phyloP scores from a whole-genome alignment of 768 basidiomycete genomes.

The Hypholoma fasciculare region DNA sequence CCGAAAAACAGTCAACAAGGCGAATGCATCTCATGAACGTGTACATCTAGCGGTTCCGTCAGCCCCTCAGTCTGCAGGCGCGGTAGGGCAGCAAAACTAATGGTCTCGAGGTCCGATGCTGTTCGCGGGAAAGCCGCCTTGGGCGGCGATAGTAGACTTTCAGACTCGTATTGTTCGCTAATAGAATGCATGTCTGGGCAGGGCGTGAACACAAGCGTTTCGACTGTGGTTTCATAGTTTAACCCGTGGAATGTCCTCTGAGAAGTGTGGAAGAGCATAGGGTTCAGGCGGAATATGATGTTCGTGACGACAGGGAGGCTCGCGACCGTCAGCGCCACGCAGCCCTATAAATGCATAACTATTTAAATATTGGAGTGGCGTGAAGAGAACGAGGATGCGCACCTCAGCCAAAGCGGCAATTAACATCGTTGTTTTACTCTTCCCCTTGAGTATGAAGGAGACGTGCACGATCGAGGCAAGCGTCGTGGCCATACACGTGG shows the following conservation, averaged over 20 bases:
- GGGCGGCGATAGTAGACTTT: not conserved
- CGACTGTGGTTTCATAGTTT: too few relatives aligned
- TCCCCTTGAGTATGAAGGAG: conserved; percentile 33
- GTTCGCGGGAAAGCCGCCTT: not conserved
- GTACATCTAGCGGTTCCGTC: not conserved
- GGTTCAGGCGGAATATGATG: conserved; percentile 19
- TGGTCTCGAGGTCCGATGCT: not conserved
- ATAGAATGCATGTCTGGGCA: not conserved
- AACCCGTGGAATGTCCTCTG: too few relatives aligned
- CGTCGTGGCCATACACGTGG: conserved; percentile 52
- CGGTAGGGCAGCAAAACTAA: not conserved
- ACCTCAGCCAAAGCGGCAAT: conserved; percentile 47
- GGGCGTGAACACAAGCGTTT: not conserved
- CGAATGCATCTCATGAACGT: not conserved
- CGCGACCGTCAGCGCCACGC: conserved; percentile 36
- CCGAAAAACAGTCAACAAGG: not conserved
- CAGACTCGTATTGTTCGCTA: not conserved
- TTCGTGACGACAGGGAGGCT: conserved; percentile 39
- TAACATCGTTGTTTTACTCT: conserved; percentile 25
- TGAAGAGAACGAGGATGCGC: not conserved
- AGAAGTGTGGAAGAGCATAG: not conserved
- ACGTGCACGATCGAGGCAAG: conserved; percentile 49
- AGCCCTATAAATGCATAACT: conserved; percentile 20
- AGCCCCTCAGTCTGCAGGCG: not conserved
- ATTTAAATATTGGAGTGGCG: not conserved